Evolutionary conservation across 169 alveolate genomes (phyloP), one percentile per base, ranked within the genome.

Genomic region (Cryptosporidium viatorum): DNA sequence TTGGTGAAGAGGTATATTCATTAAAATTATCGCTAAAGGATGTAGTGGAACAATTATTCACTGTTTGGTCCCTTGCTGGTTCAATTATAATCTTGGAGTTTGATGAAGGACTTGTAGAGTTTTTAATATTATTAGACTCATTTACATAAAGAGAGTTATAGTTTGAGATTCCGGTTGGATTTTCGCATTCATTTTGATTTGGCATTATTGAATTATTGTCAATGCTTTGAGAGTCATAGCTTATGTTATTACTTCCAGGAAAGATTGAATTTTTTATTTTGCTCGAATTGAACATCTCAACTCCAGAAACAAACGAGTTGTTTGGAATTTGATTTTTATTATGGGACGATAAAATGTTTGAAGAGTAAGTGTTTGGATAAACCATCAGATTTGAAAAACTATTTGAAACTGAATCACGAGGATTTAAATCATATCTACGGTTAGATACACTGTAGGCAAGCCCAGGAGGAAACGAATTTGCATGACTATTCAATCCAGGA

Each of bases 1-100:
- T 26, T 0, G 89, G 89, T 23, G 89, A 75, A 16, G 73, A 39
- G 23, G 89, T 71, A 21, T 73, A 73, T 73, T 73, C 86, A 29
- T 21, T 37, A 23, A 35, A n/a, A 16, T 21, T 73, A 1, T 73
- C 71, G 50, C 55, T 59, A 18, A 31, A 10, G 6, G 84, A 12
- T 33, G 26, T n/a, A 10, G 45, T 9, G 1, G 58, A 31, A 3
- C 7, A 31, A n/a, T 59, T 52, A n/a, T 26, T 33, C 12, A 73
- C 26, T 55, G 43, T 14, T 35, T 35, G 71, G 9, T 73, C 70
- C 51, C 18, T 73, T 18, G 14, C 37, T 18, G 31, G 43, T 1
- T 50, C 48, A 12, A 14, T 23, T 31, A 41, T 18, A 18, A 8
- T 26, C 12, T 39, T 43, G 16, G 48, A 21, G 12, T 14, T 5